Conservation (phyloP, 495 filamentous ascomycete species). For the Darksidea phi region DNA sequence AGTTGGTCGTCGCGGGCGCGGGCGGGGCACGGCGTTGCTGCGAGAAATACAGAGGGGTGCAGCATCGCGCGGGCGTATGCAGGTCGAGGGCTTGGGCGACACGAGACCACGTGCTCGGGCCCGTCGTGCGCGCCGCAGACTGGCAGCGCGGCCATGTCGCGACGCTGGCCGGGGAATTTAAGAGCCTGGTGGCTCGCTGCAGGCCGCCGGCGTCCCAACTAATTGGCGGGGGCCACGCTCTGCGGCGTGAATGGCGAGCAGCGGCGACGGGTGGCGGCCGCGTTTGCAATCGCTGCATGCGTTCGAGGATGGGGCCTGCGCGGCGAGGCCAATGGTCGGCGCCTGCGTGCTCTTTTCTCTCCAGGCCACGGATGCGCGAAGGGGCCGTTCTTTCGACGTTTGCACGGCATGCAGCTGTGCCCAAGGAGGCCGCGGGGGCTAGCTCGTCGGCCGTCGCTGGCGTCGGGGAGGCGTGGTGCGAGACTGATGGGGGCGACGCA, state of each 20-base stretch:
- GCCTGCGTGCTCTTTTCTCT: slow-evolving; percentile 15
- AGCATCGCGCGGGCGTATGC: slow-evolving; percentile 12
- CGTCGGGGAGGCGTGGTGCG: background rate
- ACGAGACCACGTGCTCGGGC: slow-evolving; percentile 12
- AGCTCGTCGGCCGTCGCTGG: slow-evolving; percentile 12
- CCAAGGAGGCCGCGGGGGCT: slow-evolving; percentile 14
- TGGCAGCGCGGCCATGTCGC: background rate
- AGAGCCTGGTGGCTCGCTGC: background rate
- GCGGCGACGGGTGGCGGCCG: too few relatives aligned
- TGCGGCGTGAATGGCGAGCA: background rate
- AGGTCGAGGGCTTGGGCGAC: background rate
- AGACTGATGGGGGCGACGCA: background rate
- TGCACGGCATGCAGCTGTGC: slow-evolving; percentile 32
- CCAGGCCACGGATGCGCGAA: background rate
- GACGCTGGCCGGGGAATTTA: background rate
- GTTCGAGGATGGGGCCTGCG: slow-evolving; percentile 24
- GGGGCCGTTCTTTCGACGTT: background rate
- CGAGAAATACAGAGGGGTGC: slow-evolving; percentile 9
- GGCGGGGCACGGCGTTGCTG: slow-evolving; percentile 14
- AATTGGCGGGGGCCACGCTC: slow-evolving; percentile 28
- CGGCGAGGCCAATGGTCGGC: slow-evolving; percentile 18
- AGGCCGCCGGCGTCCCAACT: slow-evolving; percentile 5
- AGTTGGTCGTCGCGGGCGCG: background rate
- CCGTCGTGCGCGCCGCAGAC: slow-evolving; percentile 8
- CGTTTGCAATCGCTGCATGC: slow-evolving; percentile 10